Evolutionary conservation across 2,329 filamentous ascomycete genomes (phyloP).

Genomic region (Epichloe elymi): DNA sequence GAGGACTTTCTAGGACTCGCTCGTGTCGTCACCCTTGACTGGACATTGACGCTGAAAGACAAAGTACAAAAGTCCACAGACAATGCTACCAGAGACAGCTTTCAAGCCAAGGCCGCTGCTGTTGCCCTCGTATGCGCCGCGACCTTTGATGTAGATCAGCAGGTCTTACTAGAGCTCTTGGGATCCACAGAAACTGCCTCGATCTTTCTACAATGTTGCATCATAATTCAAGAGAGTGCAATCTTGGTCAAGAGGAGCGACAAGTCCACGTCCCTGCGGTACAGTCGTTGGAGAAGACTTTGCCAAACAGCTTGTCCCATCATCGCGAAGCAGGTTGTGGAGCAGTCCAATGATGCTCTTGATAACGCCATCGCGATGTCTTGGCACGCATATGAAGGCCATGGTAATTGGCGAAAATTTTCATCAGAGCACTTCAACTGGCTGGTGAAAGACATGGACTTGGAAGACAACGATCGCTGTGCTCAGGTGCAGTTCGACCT

Average conservation of each 20-base stretch:
- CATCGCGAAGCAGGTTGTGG: not conserved
- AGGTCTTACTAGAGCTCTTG: not conserved
- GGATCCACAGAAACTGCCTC: not conserved
- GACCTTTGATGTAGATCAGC: not conserved
- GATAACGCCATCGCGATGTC: not conserved
- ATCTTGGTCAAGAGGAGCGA: not conserved
- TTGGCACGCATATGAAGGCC: not conserved
- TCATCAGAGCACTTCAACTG: not conserved
- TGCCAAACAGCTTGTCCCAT: not conserved
- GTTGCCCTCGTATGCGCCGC: not conserved
- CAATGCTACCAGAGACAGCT: not conserved
- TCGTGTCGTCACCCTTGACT: not conserved
- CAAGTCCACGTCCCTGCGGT: not conserved
- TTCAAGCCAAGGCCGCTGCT: not conserved
- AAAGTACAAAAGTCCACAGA: not conserved
- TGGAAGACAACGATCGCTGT: not conserved
- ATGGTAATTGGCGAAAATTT: not conserved
- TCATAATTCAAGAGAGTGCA: not conserved
- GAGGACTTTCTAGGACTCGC: not conserved
- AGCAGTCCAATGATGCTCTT: not conserved
- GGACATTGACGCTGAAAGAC: not conserved
- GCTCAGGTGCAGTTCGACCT: conserved; percentile 32
- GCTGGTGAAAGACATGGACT: not conserved
- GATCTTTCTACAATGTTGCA: not conserved
- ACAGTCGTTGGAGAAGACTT: not conserved